phyloP scores from a whole-genome alignment of 1,284 basidiomycete species.

The Papiliotrema nemorosa region DNA sequence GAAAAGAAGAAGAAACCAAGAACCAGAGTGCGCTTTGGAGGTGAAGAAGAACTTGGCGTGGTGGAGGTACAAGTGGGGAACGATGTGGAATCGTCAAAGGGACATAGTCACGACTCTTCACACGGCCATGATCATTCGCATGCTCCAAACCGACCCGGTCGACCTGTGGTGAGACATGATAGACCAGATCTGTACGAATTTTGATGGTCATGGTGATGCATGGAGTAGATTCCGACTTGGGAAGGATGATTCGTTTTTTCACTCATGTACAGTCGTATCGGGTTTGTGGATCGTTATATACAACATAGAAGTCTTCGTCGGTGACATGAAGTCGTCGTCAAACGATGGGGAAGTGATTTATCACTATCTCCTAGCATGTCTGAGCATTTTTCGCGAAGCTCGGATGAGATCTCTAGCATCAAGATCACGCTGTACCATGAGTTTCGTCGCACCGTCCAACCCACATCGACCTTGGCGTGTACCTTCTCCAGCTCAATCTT shows the following conservation, averaged over 20 bases:
- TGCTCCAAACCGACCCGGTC: conserved; percentile 6
- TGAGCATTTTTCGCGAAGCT: background rate
- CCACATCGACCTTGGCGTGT: background rate
- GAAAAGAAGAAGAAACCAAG: conserved; percentile 27
- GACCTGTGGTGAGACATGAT: conserved; percentile 41
- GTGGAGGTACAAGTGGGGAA: conserved; percentile 4
- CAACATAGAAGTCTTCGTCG: too few relatives aligned
- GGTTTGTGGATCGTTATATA: too few relatives aligned
- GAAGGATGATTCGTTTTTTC: too few relatives aligned
- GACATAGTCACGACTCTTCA: conserved; percentile 3
- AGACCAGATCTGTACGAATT: conserved; percentile 53
- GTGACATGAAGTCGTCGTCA: too few relatives aligned
- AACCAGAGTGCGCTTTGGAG: conserved; percentile 40
- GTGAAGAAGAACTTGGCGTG: conserved; percentile 23
- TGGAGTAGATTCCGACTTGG: too few relatives aligned
- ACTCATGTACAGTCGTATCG: too few relatives aligned
- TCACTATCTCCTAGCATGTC: background rate
- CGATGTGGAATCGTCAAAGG: conserved; percentile 4
- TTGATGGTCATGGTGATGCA: conserved; percentile 24
- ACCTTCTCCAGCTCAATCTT: background rate
- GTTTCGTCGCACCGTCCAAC: background rate
- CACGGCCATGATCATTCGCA: conserved; percentile 11
- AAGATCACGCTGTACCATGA: background rate
- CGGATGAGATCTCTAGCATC: conserved; percentile 1
- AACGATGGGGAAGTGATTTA: background rate